phyloP scores from a whole-genome alignment of 2,329 filamentous ascomycete species.

The Pseudocercospora vitis region DNA sequence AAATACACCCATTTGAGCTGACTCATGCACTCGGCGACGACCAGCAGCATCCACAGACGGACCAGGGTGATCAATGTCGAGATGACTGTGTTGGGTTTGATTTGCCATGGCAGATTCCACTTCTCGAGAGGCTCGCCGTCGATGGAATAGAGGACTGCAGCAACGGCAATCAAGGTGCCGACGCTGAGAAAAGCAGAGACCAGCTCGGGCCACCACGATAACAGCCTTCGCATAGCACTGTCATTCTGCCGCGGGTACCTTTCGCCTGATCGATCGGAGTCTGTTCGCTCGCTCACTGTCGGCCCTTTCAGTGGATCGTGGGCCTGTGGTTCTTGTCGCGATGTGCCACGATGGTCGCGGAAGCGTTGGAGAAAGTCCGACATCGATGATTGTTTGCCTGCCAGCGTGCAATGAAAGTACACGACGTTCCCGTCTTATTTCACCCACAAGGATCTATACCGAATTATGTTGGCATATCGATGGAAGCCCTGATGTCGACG shows the following conservation, averaged over 20 bases:
- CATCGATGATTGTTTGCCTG: background rate
- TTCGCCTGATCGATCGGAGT: background rate
- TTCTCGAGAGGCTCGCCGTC: background rate
- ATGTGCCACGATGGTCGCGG: background rate
- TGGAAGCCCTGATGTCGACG: background rate
- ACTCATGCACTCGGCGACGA: background rate
- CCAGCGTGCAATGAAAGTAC: background rate
- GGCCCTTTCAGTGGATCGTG: background rate
- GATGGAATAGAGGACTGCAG: background rate
- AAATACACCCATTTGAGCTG: constrained; percentile 7
- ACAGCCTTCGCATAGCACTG: background rate
- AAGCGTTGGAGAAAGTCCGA: background rate
- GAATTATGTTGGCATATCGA: no score
- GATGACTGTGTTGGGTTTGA: constrained; percentile 6
- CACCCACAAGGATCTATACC: no score
- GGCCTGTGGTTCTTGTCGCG: background rate
- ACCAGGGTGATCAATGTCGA: constrained; percentile 1
- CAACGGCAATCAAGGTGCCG: background rate
- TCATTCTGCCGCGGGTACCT: background rate
- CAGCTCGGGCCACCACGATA: constrained; percentile 4
- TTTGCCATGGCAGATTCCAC: constrained; percentile 3
- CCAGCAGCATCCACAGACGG: background rate
- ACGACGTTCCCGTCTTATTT: no score
- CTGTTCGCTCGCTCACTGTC: background rate
- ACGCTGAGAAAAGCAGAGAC: background rate